phyloP scores from a whole-genome alignment of 78 protist species.

The Ministeria vibrans region DNA sequence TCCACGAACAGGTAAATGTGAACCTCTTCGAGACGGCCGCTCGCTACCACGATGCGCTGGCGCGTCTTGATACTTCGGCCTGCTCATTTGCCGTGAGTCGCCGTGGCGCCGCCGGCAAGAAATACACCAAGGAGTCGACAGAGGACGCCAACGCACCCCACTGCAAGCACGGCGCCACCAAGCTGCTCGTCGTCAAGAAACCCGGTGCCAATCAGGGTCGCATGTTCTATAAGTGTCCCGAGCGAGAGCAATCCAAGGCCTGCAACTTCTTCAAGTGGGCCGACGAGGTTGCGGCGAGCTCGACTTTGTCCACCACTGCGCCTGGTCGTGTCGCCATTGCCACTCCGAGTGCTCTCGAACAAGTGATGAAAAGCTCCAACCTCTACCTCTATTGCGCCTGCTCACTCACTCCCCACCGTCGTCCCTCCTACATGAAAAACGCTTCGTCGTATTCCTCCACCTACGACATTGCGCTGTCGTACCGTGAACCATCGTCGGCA shows the following conservation, averaged over 20 bases:
- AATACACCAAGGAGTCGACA: too few species aligned
- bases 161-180: too few species aligned
- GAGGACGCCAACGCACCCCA: too few species aligned
- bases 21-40: too few species aligned
- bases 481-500: not conserved
- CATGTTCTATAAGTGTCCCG: not conserved
- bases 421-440: not conserved
- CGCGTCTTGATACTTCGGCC: too few species aligned
- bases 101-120: too few species aligned
- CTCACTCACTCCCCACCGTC: not conserved
- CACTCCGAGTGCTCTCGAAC: not conserved
- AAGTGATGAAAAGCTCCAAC: not conserved
- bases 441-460: not conserved
- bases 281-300: not conserved
- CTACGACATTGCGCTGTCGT: not conserved
- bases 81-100: too few species aligned
- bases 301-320: too few species aligned
- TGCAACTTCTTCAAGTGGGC: not conserved
- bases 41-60: too few species aligned
- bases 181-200: not conserved
- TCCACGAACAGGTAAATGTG: too few species aligned
- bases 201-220: not conserved
- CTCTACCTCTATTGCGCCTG: not conserved
- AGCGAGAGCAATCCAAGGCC: not conserved
- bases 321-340: not conserved